Conservation (phyloP, 164 flowering plant genomes). For the Echeveria elegans region DNA sequence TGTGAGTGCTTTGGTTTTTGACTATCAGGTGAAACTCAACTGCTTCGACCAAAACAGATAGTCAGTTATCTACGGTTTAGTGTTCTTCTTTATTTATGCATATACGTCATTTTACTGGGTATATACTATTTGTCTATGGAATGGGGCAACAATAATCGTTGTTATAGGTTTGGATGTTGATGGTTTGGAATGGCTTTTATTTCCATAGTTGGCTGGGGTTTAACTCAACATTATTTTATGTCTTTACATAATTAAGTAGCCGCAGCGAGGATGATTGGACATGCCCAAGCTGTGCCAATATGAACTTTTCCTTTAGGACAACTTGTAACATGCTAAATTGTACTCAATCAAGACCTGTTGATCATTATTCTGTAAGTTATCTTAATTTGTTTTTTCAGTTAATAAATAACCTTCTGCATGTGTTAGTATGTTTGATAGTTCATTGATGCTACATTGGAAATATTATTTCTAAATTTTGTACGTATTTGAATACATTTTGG, state of each 20-base stretch:
- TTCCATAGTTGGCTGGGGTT: neutral
- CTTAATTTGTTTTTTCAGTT: neutral
- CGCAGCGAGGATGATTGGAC: conserved; percentile 99
- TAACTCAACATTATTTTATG: neutral
- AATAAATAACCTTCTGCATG: neutral
- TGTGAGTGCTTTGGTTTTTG: neutral
- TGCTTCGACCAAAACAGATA: neutral
- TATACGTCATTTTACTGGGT: neutral
- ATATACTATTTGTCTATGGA: neutral
- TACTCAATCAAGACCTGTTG: conserved; percentile 88
- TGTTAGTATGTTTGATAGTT: neutral
- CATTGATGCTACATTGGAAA: neutral
- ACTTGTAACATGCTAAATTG: conserved; percentile 98
- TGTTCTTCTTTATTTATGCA: no score
- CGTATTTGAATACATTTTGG: neutral
- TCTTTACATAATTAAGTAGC: conserved; percentile 38
- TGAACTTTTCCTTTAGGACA: conserved; percentile 91
- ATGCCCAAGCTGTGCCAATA: conserved; percentile 97
- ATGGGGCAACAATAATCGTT: no score
- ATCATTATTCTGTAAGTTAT: conserved; percentile 64
- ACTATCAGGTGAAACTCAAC: conserved; percentile 1
- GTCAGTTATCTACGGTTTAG: neutral
- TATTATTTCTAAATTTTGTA: neutral
- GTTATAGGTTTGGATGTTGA: neutral
- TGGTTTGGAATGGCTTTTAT: neutral